phyloP scores from a whole-genome alignment of 208 protist genomes.

The Vickermania ingenoplastis region DNA sequence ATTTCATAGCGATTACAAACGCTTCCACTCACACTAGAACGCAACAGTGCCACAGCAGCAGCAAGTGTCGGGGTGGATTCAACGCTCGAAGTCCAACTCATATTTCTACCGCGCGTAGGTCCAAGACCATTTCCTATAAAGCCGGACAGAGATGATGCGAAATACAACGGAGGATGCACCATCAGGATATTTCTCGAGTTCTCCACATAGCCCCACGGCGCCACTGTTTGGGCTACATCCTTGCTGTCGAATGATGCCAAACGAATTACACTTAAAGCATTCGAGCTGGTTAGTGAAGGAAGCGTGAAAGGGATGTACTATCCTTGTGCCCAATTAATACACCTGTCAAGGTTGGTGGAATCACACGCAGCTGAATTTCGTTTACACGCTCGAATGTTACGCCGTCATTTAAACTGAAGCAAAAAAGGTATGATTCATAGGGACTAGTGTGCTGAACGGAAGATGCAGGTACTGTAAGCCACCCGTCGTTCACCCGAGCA shows the following conservation, averaged over 20 bases:
- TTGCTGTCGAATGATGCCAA: not conserved
- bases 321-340: not conserved
- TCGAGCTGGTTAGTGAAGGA: slow-evolving; percentile 4
- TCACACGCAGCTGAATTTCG: slow-evolving; percentile 10
- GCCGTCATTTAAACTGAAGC: slow-evolving; percentile 56
- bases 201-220: not conserved
- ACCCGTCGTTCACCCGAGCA: slow-evolving; percentile 16
- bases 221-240: not conserved
- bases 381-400: slow-evolving; percentile 31
- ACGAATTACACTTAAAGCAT: not conserved
- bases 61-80: slow-evolving; percentile 20
- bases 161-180: slow-evolving; percentile 26
- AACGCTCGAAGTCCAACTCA: not conserved
- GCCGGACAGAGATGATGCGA: slow-evolving; percentile 18
- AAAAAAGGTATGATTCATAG: slow-evolving; percentile 17
- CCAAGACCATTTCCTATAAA: slow-evolving; percentile 50
- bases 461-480: slow-evolving; percentile 19
- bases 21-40: slow-evolving; percentile 27
- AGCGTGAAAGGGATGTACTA: not conserved
- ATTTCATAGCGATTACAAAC: slow-evolving; percentile 22
- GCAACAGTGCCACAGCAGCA: slow-evolving; percentile 42
- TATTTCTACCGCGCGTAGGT: slow-evolving; percentile 9
- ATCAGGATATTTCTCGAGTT: slow-evolving; percentile 2
- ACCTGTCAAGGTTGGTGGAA: slow-evolving; percentile 21
- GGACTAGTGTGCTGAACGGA: slow-evolving; percentile 16